Percentiles rank a stretch among this genome's conserved stretches.
Evolutionary conservation across 148 eudicot genomes (phyloP).

Genomic region (Arbutus unedo): DNA sequence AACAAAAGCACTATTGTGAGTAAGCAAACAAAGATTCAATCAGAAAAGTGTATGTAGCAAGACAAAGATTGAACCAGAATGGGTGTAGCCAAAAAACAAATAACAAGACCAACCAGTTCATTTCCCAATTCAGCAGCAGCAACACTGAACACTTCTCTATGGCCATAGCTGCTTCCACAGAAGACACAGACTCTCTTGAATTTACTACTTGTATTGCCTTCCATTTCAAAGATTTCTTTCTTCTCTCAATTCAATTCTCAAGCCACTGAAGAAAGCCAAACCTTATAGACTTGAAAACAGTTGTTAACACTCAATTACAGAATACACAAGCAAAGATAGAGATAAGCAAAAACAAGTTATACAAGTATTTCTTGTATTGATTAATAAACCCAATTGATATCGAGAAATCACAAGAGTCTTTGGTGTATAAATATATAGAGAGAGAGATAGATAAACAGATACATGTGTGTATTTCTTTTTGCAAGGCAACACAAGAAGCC

Average conservation of each 20-base stretch:
- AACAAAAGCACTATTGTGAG: not conserved
- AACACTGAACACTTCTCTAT: slow-evolving; percentile 73
- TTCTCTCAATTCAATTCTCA: slow-evolving; percentile 10
- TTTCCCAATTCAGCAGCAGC: slow-evolving; percentile 86
- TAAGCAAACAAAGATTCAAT: not conserved
- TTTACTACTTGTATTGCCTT: slow-evolving; percentile 33
- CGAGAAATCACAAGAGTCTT: slow-evolving; percentile 6
- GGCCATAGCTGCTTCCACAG: slow-evolving; percentile 88
- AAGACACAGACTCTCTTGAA: slow-evolving; percentile 90
- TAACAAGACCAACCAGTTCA: slow-evolving; percentile 58
- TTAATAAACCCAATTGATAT: slow-evolving; percentile 17
- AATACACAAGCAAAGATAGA: not conserved
- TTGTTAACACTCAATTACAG: not conserved
- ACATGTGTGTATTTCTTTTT: not conserved
- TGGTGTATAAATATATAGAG: not conserved
- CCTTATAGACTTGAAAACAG: not conserved
- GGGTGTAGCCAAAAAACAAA: not conserved
- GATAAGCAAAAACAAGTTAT: not conserved
- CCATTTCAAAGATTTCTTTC: slow-evolving; percentile 25
- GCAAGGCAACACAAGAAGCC: slow-evolving; percentile 19
- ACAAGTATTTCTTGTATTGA: slow-evolving; percentile 18
- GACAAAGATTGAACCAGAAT: not conserved
- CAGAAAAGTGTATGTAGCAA: not conserved
- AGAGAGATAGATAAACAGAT: not conserved
- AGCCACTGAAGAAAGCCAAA: not conserved